Evolutionary conservation across 1,284 basidiomycete species (phyloP).

Genomic region (Takashimella tepidaria): DNA sequence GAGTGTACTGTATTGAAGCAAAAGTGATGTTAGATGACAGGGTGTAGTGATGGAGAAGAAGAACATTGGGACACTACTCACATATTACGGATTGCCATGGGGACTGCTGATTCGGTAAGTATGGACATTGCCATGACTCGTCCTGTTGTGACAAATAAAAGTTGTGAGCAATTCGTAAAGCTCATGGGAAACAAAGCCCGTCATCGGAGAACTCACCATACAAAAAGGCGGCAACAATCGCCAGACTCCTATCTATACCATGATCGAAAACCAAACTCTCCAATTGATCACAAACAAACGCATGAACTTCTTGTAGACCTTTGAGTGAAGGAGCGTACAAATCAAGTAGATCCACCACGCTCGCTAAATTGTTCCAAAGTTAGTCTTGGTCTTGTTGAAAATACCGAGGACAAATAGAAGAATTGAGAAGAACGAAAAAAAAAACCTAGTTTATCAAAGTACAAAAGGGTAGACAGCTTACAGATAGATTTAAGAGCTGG

Average conservation of each 20-base stretch:
- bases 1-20: too few species aligned
- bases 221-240: constrained; percentile 22
- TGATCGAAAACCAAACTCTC: constrained; percentile 30
- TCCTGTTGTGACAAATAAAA: constrained; percentile 13
- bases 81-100: constrained; percentile 28
- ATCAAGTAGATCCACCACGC: constrained; percentile 32
- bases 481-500: constrained; percentile 24
- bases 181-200: too few species aligned
- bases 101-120: constrained; percentile 23
- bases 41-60: background rate
- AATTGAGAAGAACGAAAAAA: background rate
- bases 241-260: constrained; percentile 10
- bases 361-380: constrained; percentile 18
- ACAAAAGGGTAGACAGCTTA: constrained; percentile 6
- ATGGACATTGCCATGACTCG: constrained; percentile 33
- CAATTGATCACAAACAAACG: constrained; percentile 25
- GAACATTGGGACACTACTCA: constrained; percentile 4
- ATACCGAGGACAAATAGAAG: background rate
- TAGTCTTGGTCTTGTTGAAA: too few species aligned
- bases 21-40: too few species aligned
- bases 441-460: too few species aligned
- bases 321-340: constrained; percentile 29
- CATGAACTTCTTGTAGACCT: constrained; percentile 31
- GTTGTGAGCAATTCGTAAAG: too few species aligned
- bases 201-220: constrained; percentile 25